Evolutionary conservation across 148 eudicot species (phyloP).

Genomic region (Rhododendron ferrugineum): DNA sequence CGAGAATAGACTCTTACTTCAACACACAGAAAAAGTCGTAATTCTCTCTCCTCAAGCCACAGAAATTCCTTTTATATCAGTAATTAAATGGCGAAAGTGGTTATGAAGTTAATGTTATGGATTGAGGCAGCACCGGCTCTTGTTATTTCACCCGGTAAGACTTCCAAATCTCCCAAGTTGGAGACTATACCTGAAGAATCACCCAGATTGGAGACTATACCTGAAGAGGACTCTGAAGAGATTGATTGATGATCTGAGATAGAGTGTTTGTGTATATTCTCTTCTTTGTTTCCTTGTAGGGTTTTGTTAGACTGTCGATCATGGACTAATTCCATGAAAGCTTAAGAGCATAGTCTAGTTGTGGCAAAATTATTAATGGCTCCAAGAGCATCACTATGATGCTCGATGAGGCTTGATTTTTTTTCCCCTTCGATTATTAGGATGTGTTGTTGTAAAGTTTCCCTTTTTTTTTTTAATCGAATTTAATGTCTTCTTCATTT

Average conservation of each 20-base stretch:
- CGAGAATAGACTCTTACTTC: neutral
- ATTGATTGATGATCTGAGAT: neutral
- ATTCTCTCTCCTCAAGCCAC: neutral
- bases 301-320: neutral
- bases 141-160: neutral
- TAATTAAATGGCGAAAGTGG: neutral
- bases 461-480: no score
- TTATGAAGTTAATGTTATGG: neutral
- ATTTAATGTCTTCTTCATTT: no score
- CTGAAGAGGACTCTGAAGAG: neutral
- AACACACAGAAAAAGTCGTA: neutral
- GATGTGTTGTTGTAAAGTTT: neutral
- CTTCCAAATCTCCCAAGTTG: neutral
- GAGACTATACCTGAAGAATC: neutral
- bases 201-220: neutral
- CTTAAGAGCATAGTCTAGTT: neutral
- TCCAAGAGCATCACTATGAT: neutral
- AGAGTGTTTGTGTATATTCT: neutral
- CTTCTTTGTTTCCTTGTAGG: neutral
- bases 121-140: neutral
- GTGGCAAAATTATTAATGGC: neutral
- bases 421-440: no score
- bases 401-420: neutral
- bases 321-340: neutral
- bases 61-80: neutral